A percentile compares a stretch with the other conserved stretches of the same genome.
These are phyloP conservation scores for Saprolegnia parasitica DNA, from an alignment of 352 stramenopile species.

Conservation along the genomic window DNA sequence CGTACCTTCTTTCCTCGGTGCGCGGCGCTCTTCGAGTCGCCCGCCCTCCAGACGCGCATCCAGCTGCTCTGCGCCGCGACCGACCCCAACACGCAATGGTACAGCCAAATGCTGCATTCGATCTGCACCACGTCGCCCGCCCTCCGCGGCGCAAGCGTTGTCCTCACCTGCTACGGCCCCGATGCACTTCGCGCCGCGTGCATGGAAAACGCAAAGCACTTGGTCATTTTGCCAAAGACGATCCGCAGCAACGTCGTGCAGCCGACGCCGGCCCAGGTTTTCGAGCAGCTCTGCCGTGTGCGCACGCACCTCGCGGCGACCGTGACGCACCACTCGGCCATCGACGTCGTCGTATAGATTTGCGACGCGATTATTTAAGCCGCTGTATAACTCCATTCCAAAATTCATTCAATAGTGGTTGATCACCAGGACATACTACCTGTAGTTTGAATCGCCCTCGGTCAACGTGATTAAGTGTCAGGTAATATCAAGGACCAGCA, in stretches of 20 bases:
- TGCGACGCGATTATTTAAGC: background rate
- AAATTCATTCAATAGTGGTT: no score
- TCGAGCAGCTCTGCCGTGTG: background rate
- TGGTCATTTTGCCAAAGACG: slow-evolving; percentile 15
- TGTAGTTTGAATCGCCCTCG: no score
- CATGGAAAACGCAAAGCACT: slow-evolving; percentile 5
- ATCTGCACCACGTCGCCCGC: slow-evolving; percentile 5
- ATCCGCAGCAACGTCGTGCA: slow-evolving; percentile 6
- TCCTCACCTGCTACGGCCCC: background rate
- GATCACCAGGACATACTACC: no score
- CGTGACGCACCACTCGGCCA: slow-evolving; percentile 6
- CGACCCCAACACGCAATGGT: slow-evolving; percentile 1
- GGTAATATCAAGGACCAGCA: background rate
- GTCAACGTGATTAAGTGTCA: no score
- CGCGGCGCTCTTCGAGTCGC: slow-evolving; percentile 10
- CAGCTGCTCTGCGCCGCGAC: slow-evolving; percentile 23
- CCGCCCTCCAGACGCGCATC: background rate
- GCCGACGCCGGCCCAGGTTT: background rate
- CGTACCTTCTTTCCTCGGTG: slow-evolving; percentile 16
- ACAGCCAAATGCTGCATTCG: slow-evolving; percentile 22
- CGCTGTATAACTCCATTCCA: no score
- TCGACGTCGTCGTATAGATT: slow-evolving; percentile 3
- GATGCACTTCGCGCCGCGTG: slow-evolving; percentile 12
- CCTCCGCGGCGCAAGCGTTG: background rate
- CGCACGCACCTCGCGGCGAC: background rate